Evolutionary conservation across 1,284 basidiomycete genomes (phyloP).

Genomic region (Rhodotorula sp.): DNA sequence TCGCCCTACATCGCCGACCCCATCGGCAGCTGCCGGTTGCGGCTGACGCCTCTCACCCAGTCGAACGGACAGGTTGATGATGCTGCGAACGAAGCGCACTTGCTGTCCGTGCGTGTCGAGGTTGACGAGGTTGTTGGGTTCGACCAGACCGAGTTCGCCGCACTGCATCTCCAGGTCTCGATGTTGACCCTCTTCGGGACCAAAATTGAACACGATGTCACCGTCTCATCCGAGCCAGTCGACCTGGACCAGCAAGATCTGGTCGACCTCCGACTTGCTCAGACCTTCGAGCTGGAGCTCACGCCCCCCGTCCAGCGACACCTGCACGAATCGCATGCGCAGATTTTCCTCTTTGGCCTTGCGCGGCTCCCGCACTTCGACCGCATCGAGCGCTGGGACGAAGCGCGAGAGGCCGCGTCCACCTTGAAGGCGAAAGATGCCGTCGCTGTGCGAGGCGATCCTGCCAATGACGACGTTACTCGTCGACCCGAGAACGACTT

Average conservation of each 20-base stretch:
- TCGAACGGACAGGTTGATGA: background rate
- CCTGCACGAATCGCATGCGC: conserved; percentile 70
- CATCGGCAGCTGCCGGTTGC: conserved; percentile 83
- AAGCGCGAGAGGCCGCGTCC: conserved; percentile 63
- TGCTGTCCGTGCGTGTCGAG: conserved; percentile 55
- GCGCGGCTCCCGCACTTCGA: conserved; percentile 77
- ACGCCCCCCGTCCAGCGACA: conserved; percentile 70
- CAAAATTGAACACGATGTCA: conserved; percentile 61
- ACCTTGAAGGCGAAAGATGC: conserved; percentile 50
- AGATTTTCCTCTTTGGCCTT: conserved; percentile 82
- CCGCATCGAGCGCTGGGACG: conserved; percentile 85
- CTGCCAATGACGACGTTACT: conserved; percentile 55
- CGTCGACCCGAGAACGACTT: conserved; percentile 88
- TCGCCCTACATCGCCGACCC: conserved; percentile 89
- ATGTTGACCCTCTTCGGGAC: conserved; percentile 75
- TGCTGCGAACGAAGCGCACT: background rate
- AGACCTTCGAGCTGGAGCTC: conserved; percentile 72
- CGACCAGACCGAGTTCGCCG: conserved; percentile 72
- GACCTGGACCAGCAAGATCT: conserved; percentile 70
- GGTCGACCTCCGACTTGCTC: conserved; percentile 73
- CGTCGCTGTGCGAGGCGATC: conserved; percentile 31
- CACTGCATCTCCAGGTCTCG: conserved; percentile 77
- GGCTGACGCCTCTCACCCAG: conserved; percentile 55
- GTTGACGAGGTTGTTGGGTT: conserved; percentile 78
- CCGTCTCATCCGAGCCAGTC: conserved; percentile 69